Conservation (phyloP, 306 rosid species). For the Castanea crenata region DNA sequence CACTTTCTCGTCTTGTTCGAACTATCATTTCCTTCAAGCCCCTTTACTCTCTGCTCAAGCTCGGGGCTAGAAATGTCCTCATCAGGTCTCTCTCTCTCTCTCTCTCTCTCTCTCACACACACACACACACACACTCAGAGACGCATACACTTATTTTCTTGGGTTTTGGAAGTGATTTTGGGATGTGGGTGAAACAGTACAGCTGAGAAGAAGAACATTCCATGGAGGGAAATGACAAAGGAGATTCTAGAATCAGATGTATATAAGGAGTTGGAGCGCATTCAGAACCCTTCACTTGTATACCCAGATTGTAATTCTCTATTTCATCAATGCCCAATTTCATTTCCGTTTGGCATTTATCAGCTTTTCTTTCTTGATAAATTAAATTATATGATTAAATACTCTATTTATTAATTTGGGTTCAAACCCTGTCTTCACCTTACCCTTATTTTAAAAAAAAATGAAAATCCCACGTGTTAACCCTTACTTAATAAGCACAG, state of each 20-base stretch:
- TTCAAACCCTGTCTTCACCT: too few species aligned
- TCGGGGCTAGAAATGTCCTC: conserved; percentile 56
- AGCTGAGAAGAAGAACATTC: conserved; percentile 67
- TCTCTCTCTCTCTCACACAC: background rate
- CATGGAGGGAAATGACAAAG: conserved; percentile 57
- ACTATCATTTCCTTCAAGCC: conserved; percentile 63
- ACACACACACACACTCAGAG: too few species aligned
- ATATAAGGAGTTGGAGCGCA: conserved; percentile 49
- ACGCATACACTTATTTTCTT: background rate
- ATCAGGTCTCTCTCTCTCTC: conserved; percentile 37
- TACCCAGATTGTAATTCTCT: conserved; percentile 61
- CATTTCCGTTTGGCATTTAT: background rate
- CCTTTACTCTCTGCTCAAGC: conserved; percentile 56
- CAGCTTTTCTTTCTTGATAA: background rate
- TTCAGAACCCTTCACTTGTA: conserved; percentile 46
- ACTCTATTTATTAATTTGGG: too few species aligned
- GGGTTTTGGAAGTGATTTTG: conserved; percentile 6
- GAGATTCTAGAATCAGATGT: conserved; percentile 61
- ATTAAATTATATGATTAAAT: too few species aligned
- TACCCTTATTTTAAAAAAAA: too few species aligned
- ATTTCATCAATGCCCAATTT: conserved; percentile 1
- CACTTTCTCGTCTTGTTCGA: conserved; percentile 52
- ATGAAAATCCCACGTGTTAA: too few species aligned
- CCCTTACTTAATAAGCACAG: too few species aligned
- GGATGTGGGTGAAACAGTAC: conserved; percentile 43